Evolutionary conservation across 768 basidiomycete genomes (phyloP), one percentile per base, ranked within the genome.

Genomic region (Galerina marginata): DNA sequence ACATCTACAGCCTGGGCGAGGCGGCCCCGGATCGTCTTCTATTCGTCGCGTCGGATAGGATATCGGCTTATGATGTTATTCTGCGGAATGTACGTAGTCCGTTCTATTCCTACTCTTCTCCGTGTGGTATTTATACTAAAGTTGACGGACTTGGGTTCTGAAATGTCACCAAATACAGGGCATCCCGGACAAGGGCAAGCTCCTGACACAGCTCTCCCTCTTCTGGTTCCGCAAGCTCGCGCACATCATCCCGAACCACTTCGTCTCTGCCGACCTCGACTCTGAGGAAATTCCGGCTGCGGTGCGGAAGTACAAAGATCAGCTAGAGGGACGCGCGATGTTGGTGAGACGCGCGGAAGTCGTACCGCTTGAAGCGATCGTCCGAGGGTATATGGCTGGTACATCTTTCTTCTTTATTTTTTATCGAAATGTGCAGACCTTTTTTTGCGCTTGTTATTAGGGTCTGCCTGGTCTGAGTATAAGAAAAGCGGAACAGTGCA

Each of bases 321-420:
- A 91, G 73, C 83, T 99, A 11, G 84, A 89, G 36, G 96, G 92
- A 2, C 82, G 97, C 20, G 79, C 89, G 10, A 99, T 99, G 91
- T 87, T 97, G 54, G 97, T 99, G 9, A 85, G 77, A 72, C 95
- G 89, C 69, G 96, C 95, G 0, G 83, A 89, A 71, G 91, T 99
- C 29, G 79, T 98, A 33, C 93, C 93, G 20, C 81, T 99, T 6
- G 97, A 99, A 75, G 95, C 92, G 6, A 99, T 99, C 68, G 96
- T 99, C 15, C 81, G 97, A 62, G 96, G 96, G 2, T 99, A 99
- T 75, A 80, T 99, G 60, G 92, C 96, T n/a, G 96, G 96, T 95
- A 63, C 33, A 70, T 23, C 33, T 29, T 54, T 16, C 26, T 48
- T 39, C 36, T 10, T 54, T 29, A 40, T 20, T 9, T 59, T 40